These are phyloP conservation scores for Ambrosia hybrid DNA, from an alignment of 140 eudicot species.

Conservation along the genomic window DNA sequence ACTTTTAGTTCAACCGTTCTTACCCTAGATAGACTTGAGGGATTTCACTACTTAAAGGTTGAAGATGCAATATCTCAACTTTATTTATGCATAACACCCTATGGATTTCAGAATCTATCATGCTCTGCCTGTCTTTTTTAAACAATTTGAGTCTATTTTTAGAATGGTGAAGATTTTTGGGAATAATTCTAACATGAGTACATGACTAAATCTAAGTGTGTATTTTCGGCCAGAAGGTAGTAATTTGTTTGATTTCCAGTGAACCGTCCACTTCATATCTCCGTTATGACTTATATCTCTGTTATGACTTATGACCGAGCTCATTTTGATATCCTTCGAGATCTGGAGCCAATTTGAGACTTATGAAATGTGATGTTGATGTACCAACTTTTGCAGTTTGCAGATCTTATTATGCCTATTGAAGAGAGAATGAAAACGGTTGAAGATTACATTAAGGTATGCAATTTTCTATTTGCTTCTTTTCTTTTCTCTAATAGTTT, in stretches of 20 bases:
- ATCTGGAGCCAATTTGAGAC: background rate
- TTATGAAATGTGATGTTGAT: slow-evolving; percentile 8
- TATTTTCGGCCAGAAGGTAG: background rate
- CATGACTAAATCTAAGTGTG: too few relatives aligned
- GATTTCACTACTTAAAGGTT: background rate
- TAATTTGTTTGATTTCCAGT: background rate
- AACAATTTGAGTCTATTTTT: too few relatives aligned
- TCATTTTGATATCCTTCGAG: slow-evolving; percentile 8
- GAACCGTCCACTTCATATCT: background rate
- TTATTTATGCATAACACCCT: background rate
- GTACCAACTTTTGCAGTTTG: slow-evolving; percentile 54
- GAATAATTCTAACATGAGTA: too few relatives aligned
- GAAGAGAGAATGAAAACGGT: slow-evolving; percentile 70
- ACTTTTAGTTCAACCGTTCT: background rate
- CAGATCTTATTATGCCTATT: slow-evolving; percentile 80
- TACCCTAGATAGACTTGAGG: background rate
- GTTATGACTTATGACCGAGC: background rate
- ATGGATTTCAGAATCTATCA: background rate
- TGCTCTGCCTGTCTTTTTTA: background rate
- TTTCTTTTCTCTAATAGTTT: slow-evolving; percentile 3
- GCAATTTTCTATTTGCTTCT: slow-evolving; percentile 1
- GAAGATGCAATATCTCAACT: background rate
- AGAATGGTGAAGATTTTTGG: too few relatives aligned
- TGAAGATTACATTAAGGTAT: slow-evolving; percentile 85
- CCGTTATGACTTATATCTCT: background rate